Conservation (phyloP, 148 eudicot species). For the Silene latifolia region DNA sequence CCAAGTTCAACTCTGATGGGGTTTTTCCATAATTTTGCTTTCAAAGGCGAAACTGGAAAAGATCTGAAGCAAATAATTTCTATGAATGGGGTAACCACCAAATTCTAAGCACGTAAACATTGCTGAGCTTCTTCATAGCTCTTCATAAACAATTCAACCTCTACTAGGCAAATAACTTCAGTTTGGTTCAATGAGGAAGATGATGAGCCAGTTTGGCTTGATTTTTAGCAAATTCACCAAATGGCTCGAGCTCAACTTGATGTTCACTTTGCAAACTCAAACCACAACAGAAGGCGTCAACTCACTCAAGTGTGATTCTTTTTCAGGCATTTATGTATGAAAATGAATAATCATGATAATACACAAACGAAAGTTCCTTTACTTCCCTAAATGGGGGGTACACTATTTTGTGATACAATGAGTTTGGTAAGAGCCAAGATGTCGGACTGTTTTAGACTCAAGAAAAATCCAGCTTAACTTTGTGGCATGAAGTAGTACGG, state of each 20-base stretch:
- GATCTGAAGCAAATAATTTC: neutral
- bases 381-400: too few relatives aligned
- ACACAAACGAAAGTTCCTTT: neutral
- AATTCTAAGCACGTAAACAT: neutral
- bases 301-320: neutral
- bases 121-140: neutral
- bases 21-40: neutral
- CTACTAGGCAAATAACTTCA: neutral
- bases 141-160: neutral
- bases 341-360: neutral
- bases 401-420: neutral
- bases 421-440: neutral
- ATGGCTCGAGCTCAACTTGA: neutral
- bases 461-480: neutral
- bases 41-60: neutral
- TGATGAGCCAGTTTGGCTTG: neutral
- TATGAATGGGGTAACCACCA: neutral
- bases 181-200: neutral
- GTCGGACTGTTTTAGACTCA: neutral
- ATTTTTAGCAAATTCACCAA: neutral
- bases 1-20: neutral
- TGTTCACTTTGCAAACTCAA: too few relatives aligned
- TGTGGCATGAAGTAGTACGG: too few relatives aligned
- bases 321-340: neutral
- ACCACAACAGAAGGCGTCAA: neutral